phyloP scores from a whole-genome alignment of 108 stramenopile species.

The Cyclotella baltica region DNA sequence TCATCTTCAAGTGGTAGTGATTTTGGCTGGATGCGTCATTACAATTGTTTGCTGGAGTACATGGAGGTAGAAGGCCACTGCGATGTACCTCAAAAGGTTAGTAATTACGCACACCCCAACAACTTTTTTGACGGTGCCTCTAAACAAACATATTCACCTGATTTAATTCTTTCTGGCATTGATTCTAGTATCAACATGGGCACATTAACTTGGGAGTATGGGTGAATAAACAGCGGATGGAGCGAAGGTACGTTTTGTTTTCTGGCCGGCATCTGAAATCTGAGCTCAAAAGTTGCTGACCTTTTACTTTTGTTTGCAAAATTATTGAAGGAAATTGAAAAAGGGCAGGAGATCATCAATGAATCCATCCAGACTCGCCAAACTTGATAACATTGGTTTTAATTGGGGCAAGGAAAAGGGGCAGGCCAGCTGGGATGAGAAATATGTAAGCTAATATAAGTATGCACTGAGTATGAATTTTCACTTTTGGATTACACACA shows the following conservation, averaged over 20 bases:
- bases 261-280: no score
- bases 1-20: neutral
- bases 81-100: constrained; percentile 75
- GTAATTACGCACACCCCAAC: no score
- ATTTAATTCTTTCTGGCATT: no score
- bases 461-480: neutral
- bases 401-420: constrained; percentile 71
- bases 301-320: no score
- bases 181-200: no score
- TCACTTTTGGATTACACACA: no score
- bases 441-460: constrained; percentile 29
- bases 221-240: constrained; percentile 64
- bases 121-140: no score
- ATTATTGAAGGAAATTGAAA: constrained; percentile 52
- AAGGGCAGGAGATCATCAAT: constrained; percentile 49
- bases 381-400: constrained; percentile 62
- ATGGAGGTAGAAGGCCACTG: constrained; percentile 54
- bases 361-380: constrained; percentile 43
- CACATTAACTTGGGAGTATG: constrained; percentile 31
- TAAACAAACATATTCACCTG: no score
- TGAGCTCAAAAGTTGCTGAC: no score
- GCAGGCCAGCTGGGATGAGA: constrained; percentile 60
- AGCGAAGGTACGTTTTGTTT: no score
- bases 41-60: neutral
- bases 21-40: constrained; percentile 4